Evolutionary conservation across 768 basidiomycete genomes (phyloP), one percentile per base, ranked within the genome.

Genomic region (Pleurotus cornucopiae): DNA sequence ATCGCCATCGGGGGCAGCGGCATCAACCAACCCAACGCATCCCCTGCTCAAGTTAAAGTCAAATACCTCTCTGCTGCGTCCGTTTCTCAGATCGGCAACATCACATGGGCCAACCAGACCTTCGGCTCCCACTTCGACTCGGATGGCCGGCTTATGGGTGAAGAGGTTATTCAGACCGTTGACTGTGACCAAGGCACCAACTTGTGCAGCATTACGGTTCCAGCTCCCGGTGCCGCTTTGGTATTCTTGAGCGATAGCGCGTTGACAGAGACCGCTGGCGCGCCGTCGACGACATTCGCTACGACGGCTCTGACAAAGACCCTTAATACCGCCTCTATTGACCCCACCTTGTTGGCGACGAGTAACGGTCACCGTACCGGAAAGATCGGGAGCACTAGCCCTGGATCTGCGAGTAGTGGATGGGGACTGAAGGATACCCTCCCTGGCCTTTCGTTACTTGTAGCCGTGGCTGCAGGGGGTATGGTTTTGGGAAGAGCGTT

Each of bases 31-130:
- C 58, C 67, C 12, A 62, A 62, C 34, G 64, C 63, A 9, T 70
- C 66, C 0, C 84, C 83, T 1, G 55, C 73, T 5, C 68, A 71
- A 18, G 80, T 88, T 18, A 71, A 72, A 57, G 81, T 85, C 63
- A 83, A 83, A 62, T 89, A 86, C 62, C 73, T 88, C 23, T 57
- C 63, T 0, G 85, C 88, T 0, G 63, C 72, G 0, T 79, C 79
- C 1, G 83, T 89, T 2, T 71, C 80, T 1, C 78, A 82, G 56
- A 85, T 81, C 63, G 75, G 71, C 52, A 84, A 88, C 63, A 82
- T 91, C 57, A 85, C 82, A 0, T 92, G 90, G 89, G 90, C 86
- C 2, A 83, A 83, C 4, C 61, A 86, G 80, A 88, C 86, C 0
- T 80, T 84, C 45, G 86, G 85, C 5, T 76, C 75, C 41, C 71